phyloP scores from a whole-genome alignment of 331 rosid species.

The Telfairia occidentalis region DNA sequence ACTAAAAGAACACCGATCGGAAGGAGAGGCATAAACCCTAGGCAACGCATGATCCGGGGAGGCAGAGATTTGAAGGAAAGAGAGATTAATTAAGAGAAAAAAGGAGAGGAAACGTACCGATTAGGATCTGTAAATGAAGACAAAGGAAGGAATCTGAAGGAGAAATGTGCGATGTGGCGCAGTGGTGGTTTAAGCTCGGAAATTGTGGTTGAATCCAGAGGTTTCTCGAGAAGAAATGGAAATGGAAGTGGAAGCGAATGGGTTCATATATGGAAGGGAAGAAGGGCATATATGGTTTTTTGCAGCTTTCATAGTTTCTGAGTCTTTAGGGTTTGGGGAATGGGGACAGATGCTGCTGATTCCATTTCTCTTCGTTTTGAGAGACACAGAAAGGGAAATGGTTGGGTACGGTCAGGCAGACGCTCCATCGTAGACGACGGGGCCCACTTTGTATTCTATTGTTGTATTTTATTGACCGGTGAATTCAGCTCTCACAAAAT shows the following conservation, averaged over 20 bases:
- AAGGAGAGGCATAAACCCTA: constrained; percentile 26
- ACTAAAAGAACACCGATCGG: constrained; percentile 20
- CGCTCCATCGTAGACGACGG: too few relatives aligned
- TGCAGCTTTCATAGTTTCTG: background rate
- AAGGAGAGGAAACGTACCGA: constrained; percentile 47
- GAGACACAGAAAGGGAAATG: background rate
- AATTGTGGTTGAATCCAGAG: background rate
- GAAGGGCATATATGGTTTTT: constrained; percentile 48
- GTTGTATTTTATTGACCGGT: background rate
- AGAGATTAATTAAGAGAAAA: background rate
- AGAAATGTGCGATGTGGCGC: background rate
- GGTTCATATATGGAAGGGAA: constrained; percentile 8
- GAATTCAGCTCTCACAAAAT: background rate
- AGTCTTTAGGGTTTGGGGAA: constrained; percentile 22
- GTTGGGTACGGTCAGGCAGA: background rate
- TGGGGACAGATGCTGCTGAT: constrained; percentile 21
- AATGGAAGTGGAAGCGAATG: background rate
- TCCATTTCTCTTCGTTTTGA: constrained; percentile 1
- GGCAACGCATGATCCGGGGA: constrained; percentile 27
- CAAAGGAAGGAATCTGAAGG: constrained; percentile 40
- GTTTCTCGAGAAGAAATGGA: background rate
- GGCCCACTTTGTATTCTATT: too few relatives aligned
- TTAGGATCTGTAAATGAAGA: constrained; percentile 20
- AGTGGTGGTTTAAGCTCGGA: background rate
- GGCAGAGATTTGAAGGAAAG: constrained; percentile 3